Evolutionary conservation across 352 stramenopile species (phyloP), one percentile per base, ranked within the genome.

Genomic region (Pythium vanterpoolii): DNA sequence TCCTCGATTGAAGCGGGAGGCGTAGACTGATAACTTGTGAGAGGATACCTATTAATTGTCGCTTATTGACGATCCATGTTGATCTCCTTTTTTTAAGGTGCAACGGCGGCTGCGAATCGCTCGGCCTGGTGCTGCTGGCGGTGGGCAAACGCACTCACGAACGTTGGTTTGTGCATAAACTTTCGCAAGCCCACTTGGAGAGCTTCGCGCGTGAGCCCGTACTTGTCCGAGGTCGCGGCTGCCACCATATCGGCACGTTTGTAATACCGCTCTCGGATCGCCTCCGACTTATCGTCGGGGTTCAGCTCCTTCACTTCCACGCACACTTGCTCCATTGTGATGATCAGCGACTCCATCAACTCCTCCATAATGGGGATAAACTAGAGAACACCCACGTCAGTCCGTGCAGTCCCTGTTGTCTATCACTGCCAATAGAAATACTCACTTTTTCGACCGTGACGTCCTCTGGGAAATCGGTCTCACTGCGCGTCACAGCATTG

Each of bases 321-420:
- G 60, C 85, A 95, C 31, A 95, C 81, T 56, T 92, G 79, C 64
- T 95, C 85, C 85, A 95, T 95, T 45, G 83, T 83, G 57, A 95
- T 78, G 68, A 93, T 93, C 52, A 95, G 73, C 55, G 83, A 91
- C 72, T 95, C 85, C 85, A 95, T 95, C 21, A 83, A 91, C 71
- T 95, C 85, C 56, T 92, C 77, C 83, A 95, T 93, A 72, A 95
- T 93, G 67, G 78, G 68, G 49, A 95, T 85, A 56, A 95, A 93
- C 82, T 82, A 36, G 5, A 44, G 46, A 19, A 36, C 33, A 38
- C 16, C 33, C 33, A 38, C 33, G 10, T 38, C 33, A 2, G 34
- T 42, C 14, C 14, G 14, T n/a, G n/a, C n/a, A 42, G 18, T 19
- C 19, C 14, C 11, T 31, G 2, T 19, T n/a, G 34, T 21, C 11